Base-by-base conservation (phyloP, 192 early-diverging fungal species). In the Podila epigama region DNA sequence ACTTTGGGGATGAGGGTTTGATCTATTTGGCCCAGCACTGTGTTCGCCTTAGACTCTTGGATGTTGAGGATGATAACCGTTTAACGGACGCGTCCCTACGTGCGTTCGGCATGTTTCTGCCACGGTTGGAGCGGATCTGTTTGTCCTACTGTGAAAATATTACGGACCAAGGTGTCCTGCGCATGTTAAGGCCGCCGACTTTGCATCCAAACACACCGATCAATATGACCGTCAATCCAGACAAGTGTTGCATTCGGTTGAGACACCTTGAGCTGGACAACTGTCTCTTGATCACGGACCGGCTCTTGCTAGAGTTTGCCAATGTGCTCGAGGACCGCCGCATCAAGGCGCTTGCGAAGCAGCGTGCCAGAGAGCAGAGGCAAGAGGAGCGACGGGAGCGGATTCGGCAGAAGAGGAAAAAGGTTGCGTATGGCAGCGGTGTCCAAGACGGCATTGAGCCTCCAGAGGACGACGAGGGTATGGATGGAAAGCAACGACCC, bases 251-350 rank as follows among this genome's bases (percentile, higher is more conserved):
- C 20, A 34, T 57, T 16, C 42, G 70, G 9, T 27, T 87, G 22
- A 20, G 68, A 7, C 80, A 84, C 29, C 9, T 87, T 4, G 83
- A 84, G 56, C 58, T 87, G n/a, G 85, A 81, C 55, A 81, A 77
- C 11, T 84, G 83, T 58, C 57, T 60, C 11, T 28, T 70, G 55
- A 70, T 87, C 9, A 87, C 85, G 20, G 85, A 87, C 42, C 31
- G 68, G 3, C 44, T 71, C 3, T 55, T 87, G 13, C 63, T 81
- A 5, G 78, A 81, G 34, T 81, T 87, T 69, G 85, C 85, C 11
- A 71, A 55, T 8, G 66, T 80, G 22, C 40, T 87, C 28, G 70
- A 75, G 20, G 68, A 75, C 27, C 83, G 73, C 6, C 55, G 55
- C 37, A 50, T 51, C 29, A 44, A 53, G 13, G 58, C 66, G 2